phyloP scores from a whole-genome alignment of 2,329 filamentous ascomycete species.

The Paecilomyces variotii region DNA sequence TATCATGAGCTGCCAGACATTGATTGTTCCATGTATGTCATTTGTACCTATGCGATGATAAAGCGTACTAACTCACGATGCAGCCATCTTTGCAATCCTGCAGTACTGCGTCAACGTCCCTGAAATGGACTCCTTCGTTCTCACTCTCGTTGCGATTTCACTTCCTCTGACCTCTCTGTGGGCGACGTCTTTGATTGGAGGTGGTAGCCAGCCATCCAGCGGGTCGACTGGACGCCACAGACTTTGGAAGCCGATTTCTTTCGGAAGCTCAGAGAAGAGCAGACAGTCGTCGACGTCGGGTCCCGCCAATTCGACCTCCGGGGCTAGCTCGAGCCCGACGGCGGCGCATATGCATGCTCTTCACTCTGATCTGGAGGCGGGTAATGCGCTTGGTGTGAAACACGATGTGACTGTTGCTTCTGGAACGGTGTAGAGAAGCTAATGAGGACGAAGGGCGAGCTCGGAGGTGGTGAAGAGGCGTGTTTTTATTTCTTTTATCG shows the following conservation, averaged over 20 bases:
- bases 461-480: background rate
- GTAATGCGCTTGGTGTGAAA: slow-evolving; percentile 4
- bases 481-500: background rate
- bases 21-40: slow-evolving; percentile 53
- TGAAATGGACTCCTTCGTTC: slow-evolving; percentile 47
- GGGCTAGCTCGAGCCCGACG: background rate
- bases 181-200: slow-evolving; percentile 40
- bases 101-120: slow-evolving; percentile 46
- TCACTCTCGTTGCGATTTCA: slow-evolving; percentile 54
- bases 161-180: slow-evolving; percentile 61
- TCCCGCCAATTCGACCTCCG: background rate
- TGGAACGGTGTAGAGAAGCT: background rate
- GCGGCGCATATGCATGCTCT: slow-evolving; percentile 5
- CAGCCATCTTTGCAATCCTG: slow-evolving; percentile 54
- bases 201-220: slow-evolving; percentile 4
- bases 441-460: background rate
- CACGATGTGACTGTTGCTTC: slow-evolving; percentile 7
- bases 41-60: slow-evolving; percentile 4
- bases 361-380: slow-evolving; percentile 8
- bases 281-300: slow-evolving; percentile 2
- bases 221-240: background rate
- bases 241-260: slow-evolving; percentile 3
- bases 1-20: slow-evolving; percentile 59
- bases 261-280: background rate
- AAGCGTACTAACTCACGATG: slow-evolving; percentile 11